A percentile compares a stretch with the other conserved stretches of the same genome.
phyloP scores from a whole-genome alignment of 2,329 filamentous ascomycete species.

The Aspergillus uvarum region DNA sequence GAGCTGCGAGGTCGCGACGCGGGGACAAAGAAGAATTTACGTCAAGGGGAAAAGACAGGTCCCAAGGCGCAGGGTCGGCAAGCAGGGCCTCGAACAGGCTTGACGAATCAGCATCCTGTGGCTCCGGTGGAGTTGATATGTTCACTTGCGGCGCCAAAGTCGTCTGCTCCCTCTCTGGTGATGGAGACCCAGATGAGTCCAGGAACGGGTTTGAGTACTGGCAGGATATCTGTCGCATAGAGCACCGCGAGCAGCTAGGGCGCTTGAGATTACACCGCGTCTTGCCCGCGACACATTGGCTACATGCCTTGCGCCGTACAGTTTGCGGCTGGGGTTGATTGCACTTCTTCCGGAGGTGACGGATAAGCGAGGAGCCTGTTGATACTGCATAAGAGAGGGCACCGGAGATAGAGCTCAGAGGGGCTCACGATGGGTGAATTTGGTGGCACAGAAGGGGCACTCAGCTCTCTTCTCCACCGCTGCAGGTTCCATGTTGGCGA shows the following conservation, averaged over 20 bases:
- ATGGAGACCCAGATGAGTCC: neutral
- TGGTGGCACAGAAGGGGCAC: neutral
- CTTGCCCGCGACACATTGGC: constrained; percentile 2
- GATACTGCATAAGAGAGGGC: neutral
- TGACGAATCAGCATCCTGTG: too few species aligned
- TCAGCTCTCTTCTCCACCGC: neutral
- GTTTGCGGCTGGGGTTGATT: neutral
- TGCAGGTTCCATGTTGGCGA: too few species aligned
- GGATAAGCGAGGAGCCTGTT: constrained; percentile 8
- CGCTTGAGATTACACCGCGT: constrained; percentile 8
- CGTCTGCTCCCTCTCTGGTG: too few species aligned
- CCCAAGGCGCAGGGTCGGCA: too few species aligned
- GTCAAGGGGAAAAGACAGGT: too few species aligned
- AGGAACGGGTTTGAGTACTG: neutral
- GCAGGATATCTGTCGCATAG: neutral
- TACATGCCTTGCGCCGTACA: constrained; percentile 4
- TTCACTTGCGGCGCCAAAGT: too few species aligned
- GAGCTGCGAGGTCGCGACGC: too few species aligned
- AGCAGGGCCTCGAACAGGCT: too few species aligned
- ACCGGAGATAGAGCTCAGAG: neutral
- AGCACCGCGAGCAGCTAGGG: constrained; percentile 7
- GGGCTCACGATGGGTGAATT: constrained; percentile 4
- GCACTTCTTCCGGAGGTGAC: constrained; percentile 6
- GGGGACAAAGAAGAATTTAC: too few species aligned
- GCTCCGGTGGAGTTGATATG: too few species aligned